Base-by-base conservation (phyloP, 805 yeast species). In the Yarrowia phangngaensis region DNA sequence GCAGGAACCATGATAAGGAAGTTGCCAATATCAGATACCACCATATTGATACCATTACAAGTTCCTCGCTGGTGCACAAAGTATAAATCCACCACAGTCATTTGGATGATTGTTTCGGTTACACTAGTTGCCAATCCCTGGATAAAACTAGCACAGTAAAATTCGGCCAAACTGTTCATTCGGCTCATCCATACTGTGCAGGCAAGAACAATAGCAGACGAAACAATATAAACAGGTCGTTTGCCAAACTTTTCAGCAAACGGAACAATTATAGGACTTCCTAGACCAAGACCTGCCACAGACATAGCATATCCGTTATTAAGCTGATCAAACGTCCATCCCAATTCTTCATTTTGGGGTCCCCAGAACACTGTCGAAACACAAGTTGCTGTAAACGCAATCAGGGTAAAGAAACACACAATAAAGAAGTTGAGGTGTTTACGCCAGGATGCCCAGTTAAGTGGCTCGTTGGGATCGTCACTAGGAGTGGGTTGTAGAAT, bases 311-410 rank as follows among this genome's bases (percentile, higher is more conserved):
- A 60, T 2, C 64, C 65, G n/a, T 72, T 55, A 15, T 69, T 57
- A 7, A 74, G 57, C 27, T 64, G 66, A 52, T 66, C 52, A 56
- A 76, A 78, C 55, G 75, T 75, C 2, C 16, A 51, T 20, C 64
- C 62, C 46, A 78, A 58, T 3, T 56, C 52, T 9, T 68, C 55
- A 64, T 75, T 65, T 1, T 78, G 82, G 0, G 82, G n/a, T n/a
- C n/a, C n/a, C n/a, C n/a, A n/a, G n/a, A n/a, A n/a, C n/a, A n/a
- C 76, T 0, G 82, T 81, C 51, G 78, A 63, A 27, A 78, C 63
- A 3, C 82, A 76, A 4, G 80, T 71, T 62, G 74, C 79, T 29
- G 83, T 82, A 22, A 82, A 83, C 5, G 78, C 77, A 12, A 78
- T 63, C 54, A 78, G 74, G 11, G 77, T 73, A 53, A 74, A 80